phyloP scores from a whole-genome alignment of 768 basidiomycete genomes.

The Gautieria morchelliformis region DNA sequence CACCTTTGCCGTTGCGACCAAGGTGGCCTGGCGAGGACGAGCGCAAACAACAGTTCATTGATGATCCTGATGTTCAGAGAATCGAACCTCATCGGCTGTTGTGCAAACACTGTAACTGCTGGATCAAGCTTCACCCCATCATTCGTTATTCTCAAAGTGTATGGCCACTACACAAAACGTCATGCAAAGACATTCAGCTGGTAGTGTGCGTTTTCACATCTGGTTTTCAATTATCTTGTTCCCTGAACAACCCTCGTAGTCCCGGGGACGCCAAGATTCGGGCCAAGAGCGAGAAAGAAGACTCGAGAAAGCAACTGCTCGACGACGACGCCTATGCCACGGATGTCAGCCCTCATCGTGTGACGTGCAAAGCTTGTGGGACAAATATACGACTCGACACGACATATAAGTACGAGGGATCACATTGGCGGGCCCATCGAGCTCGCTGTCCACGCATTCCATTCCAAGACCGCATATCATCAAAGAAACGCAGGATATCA shows the following conservation, averaged over 20 bases:
- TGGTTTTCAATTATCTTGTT: not conserved
- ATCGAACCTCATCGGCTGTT: constrained; percentile 6
- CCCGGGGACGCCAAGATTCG: constrained; percentile 1
- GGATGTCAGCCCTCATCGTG: constrained; percentile 40
- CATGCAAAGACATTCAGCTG: not conserved
- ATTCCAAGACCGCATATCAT: not conserved
- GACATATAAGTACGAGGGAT: constrained; percentile 56
- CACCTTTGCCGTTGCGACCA: constrained; percentile 5
- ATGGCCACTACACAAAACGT: constrained; percentile 4
- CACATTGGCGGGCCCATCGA: constrained; percentile 60
- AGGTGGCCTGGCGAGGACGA: constrained; percentile 9
- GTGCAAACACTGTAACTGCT: constrained; percentile 6
- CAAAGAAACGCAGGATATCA: not conserved
- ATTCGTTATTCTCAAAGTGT: constrained; percentile 5
- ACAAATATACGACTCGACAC: constrained; percentile 52
- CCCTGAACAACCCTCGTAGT: not conserved
- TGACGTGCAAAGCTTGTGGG: constrained; percentile 48
- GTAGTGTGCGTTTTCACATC: not conserved
- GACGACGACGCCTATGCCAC: constrained; percentile 44
- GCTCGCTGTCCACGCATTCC: constrained; percentile 34
- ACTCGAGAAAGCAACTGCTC: constrained; percentile 21
- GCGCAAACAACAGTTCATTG: constrained; percentile 6
- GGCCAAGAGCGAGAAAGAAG: constrained; percentile 6
- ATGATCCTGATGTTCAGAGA: not conserved
- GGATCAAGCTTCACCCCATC: constrained; percentile 6